Conservation (phyloP, 2,329 filamentous ascomycete species). For the Apiospora hydei region DNA sequence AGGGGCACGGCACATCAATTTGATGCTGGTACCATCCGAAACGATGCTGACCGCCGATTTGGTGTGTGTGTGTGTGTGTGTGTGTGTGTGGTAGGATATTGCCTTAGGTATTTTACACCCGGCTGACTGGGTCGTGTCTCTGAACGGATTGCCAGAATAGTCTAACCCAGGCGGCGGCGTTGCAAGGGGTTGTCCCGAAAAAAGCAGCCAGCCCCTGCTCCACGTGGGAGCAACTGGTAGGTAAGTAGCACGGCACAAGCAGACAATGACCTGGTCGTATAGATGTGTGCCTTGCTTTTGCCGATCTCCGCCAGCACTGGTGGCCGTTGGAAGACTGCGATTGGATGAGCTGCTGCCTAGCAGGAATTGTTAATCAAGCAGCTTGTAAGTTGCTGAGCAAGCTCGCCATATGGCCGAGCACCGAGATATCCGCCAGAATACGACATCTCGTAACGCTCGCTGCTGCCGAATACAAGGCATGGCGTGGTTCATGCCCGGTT, state of each 20-base stretch:
- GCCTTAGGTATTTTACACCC: conserved; percentile 2
- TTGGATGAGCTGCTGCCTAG: background rate
- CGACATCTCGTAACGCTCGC: conserved; percentile 6
- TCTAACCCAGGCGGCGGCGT: conserved; percentile 2
- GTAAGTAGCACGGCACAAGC: conserved; percentile 14
- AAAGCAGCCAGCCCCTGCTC: conserved; percentile 13
- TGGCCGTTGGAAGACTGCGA: background rate
- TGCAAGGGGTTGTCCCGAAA: conserved; percentile 11
- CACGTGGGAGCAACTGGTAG: conserved; percentile 9
- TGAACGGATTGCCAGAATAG: conserved; percentile 14
- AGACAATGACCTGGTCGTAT: conserved; percentile 6
- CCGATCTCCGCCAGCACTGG: conserved; percentile 8
- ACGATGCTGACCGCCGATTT: conserved; percentile 11
- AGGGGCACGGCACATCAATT: background rate
- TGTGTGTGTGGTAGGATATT: background rate
- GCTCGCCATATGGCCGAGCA: background rate
- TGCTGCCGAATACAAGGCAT: background rate
- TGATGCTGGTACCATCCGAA: conserved; percentile 3
- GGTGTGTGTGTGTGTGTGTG: background rate
- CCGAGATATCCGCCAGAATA: conserved; percentile 19
- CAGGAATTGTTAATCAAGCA: background rate
- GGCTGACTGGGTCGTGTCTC: conserved; percentile 13
- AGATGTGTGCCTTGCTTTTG: conserved; percentile 23
- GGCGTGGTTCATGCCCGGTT: background rate
- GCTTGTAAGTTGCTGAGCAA: background rate